Conservation (phyloP, 371 early-diverging fungal genomes). For the Apophysomyces ossiformis region DNA sequence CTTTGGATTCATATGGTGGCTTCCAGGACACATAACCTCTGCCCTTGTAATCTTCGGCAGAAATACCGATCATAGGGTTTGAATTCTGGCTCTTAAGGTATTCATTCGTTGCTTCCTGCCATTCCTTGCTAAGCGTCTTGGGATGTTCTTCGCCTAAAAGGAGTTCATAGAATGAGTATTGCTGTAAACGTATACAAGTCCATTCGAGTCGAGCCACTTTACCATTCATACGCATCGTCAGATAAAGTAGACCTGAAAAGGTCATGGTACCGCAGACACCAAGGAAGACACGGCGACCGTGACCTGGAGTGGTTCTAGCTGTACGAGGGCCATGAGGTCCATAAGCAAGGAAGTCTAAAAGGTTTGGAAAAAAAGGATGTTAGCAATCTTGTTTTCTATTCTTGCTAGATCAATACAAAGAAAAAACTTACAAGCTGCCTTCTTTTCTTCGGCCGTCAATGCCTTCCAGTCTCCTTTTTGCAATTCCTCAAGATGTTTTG, state of each 20-base stretch:
- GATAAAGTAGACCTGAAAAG: constrained; percentile 67
- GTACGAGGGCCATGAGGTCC: constrained; percentile 93
- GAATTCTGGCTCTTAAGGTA: constrained; percentile 80
- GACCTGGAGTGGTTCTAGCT: constrained; percentile 74
- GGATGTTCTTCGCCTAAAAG: constrained; percentile 65
- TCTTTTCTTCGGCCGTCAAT: constrained; percentile 90
- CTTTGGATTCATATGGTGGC: constrained; percentile 9
- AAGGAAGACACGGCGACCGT: constrained; percentile 71
- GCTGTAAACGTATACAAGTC: too few relatives aligned
- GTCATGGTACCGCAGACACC: constrained; percentile 69
- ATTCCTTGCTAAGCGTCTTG: constrained; percentile 84
- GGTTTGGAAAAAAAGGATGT: not conserved
- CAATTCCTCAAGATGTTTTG: constrained; percentile 77
- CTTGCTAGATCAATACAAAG: not conserved
- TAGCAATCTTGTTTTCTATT: not conserved
- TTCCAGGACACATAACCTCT: constrained; percentile 58
- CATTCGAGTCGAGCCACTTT: constrained; percentile 36
- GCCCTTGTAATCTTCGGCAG: constrained; percentile 85
- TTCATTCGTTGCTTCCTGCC: constrained; percentile 90
- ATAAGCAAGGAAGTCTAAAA: constrained; percentile 86
- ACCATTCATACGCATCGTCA: constrained; percentile 68
- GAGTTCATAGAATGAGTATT: not conserved
- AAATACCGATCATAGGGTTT: constrained; percentile 89
- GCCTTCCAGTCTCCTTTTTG: constrained; percentile 96
- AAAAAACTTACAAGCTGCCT: constrained; percentile 80